Base-by-base conservation (phyloP, 345 rosid genomes). In the Carallia pectinifolia region DNA sequence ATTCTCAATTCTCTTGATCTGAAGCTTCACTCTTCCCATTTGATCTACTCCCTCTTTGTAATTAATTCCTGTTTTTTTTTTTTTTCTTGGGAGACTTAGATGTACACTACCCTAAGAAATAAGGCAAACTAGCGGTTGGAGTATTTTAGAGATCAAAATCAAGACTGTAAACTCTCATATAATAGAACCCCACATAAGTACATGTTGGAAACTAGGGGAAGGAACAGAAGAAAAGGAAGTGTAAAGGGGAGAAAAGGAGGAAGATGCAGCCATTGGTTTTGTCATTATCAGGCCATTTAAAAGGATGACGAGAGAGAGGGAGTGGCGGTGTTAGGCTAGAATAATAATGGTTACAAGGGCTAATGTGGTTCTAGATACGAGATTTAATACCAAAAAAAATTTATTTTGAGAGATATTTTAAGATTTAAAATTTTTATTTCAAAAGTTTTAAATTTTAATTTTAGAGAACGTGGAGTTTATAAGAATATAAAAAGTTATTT, bases 281-380 rank as follows among this genome's bases (percentile, higher is more conserved):
- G 83, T 80, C 80, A 59, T 8, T 61, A 56, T 73, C 69, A 66
- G 76, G 80, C 80, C 62, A 76, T 52, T 31, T 37, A 29, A 59
- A 23, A 64, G 65, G 74, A 58, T 72, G 81, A 72, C 74, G 72
- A 64, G 52, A 56, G 74, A 44, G 30, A 59, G 40, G 44, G 44
- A 47, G 68, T 19, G 4, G 72, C 65, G 34, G 65, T 9, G 33
- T 48, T 29, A 31, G 44, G 72, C 44, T 31, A 52, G 72, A 61
- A 54, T 19, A 54, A 23, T 23, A 23, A 23, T 23, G 23, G 23
- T 23, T 23, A 23, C 23, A 23, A 23, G 23, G 23, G 23, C 23
- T 23, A 23, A 23, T 23, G 23, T 23, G 23, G 23, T 23, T 23
- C 23, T 23, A 23, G 23, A 23, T 23, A 23, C 23, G 23, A 23